Conservation (phyloP, 2,329 filamentous ascomycete genomes). For the Chaetothyriales sp. region DNA sequence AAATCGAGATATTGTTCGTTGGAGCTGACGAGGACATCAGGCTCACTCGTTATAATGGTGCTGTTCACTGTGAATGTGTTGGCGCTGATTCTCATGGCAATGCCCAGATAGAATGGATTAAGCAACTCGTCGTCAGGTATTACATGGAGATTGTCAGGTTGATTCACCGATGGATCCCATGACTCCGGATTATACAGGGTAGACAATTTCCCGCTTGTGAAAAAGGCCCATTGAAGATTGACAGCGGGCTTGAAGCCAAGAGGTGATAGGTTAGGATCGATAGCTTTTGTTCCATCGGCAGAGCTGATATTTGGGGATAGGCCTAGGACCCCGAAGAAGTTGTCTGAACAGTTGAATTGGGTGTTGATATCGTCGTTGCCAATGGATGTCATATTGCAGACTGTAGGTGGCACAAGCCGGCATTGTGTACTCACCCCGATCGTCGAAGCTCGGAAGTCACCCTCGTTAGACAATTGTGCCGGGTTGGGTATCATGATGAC, state of each 20-base stretch:
- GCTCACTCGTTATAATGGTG: background rate
- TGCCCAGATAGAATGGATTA: conserved; percentile 11
- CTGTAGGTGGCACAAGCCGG: conserved; percentile 6
- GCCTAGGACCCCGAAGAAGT: conserved; percentile 15
- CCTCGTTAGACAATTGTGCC: conserved; percentile 3
- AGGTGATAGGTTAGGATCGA: conserved; percentile 9
- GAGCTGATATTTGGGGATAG: conserved; percentile 6
- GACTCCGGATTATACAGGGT: conserved; percentile 10
- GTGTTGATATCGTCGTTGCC: conserved; percentile 6
- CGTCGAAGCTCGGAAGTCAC: conserved; percentile 11
- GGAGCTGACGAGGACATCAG: conserved; percentile 4
- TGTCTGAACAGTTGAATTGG: conserved; percentile 15
- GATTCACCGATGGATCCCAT: conserved; percentile 6
- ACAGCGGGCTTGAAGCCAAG: conserved; percentile 11
- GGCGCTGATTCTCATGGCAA: conserved; percentile 9
- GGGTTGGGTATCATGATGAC: conserved; percentile 11
- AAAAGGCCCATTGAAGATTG: conserved; percentile 14
- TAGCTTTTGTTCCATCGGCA: conserved; percentile 1
- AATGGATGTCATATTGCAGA: conserved; percentile 9
- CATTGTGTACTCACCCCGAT: conserved; percentile 14
- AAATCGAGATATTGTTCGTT: conserved; percentile 9
- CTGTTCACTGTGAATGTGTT: conserved; percentile 7
- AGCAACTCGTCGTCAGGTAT: conserved; percentile 12
- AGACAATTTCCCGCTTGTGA: conserved; percentile 8
- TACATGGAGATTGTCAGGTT: background rate